Base-by-base conservation (phyloP, 2,329 filamentous ascomycete species). In the Talaromyces marneffei region DNA sequence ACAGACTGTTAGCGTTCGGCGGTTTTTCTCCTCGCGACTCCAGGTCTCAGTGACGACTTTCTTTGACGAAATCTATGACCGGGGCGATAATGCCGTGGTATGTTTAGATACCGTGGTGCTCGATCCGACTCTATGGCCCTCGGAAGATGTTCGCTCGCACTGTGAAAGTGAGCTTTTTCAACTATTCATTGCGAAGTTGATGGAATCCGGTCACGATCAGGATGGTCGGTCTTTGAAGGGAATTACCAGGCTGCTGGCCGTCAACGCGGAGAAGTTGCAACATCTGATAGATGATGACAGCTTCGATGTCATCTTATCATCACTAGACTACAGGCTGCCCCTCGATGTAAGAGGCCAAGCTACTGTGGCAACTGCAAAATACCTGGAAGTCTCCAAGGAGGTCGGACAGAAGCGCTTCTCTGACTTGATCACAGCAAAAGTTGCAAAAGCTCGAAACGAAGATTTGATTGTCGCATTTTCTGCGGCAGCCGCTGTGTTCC, bases 381-480 rank as follows among this genome's bases (percentile, higher is more conserved):
- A 94, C 69, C 83, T 97, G 64, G 89, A 93, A 72, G 86, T 87
- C 29, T 86, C 89, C 2, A 85, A 86, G 58, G 85, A 92, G 12
- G 82, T 84, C 6, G 91, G 91, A 3, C 82, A 86, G 65, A 81
- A 85, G 66, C 83, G 87, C 66, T 84, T 97, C 55, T 84, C 85
- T 4, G 83, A 83, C 4, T 93, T 94, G 72, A 89, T 97, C 72
- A 87, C 87, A 59, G 80, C 84, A 16, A 86, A 88, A 58, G 81
- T 96, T 16, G 78, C 83, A 66, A 86, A 88, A 65, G 87, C 87
- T 57, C 93, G 89, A 25, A 90, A 92, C 65, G 92, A 97, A 69
- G 91, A 96, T 74, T 85, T 95, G 66, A 91, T 96, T 59, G 82
- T 94, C 55, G 92, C 92, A 5, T 97, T 97, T 73, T 97, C 92